phyloP scores from a whole-genome alignment of 768 basidiomycete species.

The Sporobolomyces roseus region DNA sequence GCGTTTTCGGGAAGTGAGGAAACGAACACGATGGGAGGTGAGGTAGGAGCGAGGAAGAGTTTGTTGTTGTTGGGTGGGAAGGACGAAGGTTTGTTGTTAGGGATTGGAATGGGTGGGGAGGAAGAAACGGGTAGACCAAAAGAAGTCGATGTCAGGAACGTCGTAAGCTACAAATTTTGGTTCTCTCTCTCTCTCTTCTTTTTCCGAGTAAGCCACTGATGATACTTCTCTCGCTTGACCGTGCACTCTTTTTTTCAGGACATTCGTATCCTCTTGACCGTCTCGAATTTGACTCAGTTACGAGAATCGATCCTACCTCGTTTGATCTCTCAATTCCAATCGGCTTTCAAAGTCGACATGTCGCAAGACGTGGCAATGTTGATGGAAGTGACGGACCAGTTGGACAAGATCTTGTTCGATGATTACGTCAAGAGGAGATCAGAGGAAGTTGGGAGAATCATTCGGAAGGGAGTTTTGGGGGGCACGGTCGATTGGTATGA shows the following conservation, averaged over 20 bases:
- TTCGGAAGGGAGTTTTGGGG: slow-evolving; percentile 75
- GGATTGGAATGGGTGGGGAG: too few relatives aligned
- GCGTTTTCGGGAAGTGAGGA: slow-evolving; percentile 55
- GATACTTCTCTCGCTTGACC: neutral
- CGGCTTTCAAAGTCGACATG: slow-evolving; percentile 66
- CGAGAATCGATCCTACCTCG: slow-evolving; percentile 66
- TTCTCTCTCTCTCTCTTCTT: neutral
- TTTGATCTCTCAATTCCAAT: slow-evolving; percentile 76
- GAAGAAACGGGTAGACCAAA: slow-evolving; percentile 34
- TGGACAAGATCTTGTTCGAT: slow-evolving; percentile 85
- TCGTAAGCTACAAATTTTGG: slow-evolving; percentile 35
- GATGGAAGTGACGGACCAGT: slow-evolving; percentile 69
- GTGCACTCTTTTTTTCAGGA: slow-evolving; percentile 56
- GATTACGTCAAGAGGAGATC: slow-evolving; percentile 79
- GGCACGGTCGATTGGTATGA: slow-evolving; percentile 87
- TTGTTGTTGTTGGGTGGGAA: too few relatives aligned
- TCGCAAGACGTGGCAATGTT: slow-evolving; percentile 72
- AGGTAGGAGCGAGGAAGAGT: slow-evolving; percentile 8
- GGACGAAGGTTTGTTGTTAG: too few relatives aligned
- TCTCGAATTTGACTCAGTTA: slow-evolving; percentile 81
- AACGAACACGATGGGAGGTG: slow-evolving; percentile 28
- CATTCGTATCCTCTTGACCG: slow-evolving; percentile 75
- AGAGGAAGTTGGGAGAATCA: slow-evolving; percentile 61
- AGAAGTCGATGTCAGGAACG: slow-evolving; percentile 39
- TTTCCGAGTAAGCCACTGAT: neutral